phyloP scores from a whole-genome alignment of 2,329 filamentous ascomycete genomes.

The Arthrobotrys musiformis region DNA sequence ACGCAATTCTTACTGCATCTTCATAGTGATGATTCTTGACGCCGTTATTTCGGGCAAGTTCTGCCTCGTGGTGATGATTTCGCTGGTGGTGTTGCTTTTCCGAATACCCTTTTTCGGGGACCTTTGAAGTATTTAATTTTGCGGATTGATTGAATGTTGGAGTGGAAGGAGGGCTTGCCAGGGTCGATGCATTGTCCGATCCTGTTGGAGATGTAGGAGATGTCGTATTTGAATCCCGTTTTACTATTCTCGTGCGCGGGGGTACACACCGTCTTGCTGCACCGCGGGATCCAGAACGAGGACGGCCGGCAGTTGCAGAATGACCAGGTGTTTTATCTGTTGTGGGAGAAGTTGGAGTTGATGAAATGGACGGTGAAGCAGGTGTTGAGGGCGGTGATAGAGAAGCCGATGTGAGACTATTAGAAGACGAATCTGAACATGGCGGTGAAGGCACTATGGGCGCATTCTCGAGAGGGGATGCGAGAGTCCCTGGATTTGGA shows the following conservation, averaged over 20 bases:
- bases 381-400: constrained; percentile 30
- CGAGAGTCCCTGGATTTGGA: constrained; percentile 38
- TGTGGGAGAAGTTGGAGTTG: constrained; percentile 24
- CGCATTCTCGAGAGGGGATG: constrained; percentile 38
- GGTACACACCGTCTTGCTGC: constrained; percentile 40
- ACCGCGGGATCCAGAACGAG: constrained; percentile 45
- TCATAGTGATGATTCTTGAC: constrained; percentile 47
- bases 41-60: constrained; percentile 21
- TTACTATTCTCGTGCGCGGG: constrained; percentile 47
- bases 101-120: background rate
- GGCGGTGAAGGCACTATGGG: constrained; percentile 32
- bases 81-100: constrained; percentile 25
- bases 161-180: constrained; percentile 30
- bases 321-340: constrained; percentile 7
- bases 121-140: background rate
- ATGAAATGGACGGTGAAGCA: constrained; percentile 12
- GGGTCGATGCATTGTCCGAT: background rate
- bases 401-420: constrained; percentile 6
- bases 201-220: constrained; percentile 5
- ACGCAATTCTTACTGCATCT: constrained; percentile 53
- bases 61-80: no score
- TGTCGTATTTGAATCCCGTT: constrained; percentile 25
- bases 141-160: constrained; percentile 17
- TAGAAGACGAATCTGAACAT: constrained; percentile 39
- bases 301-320: background rate